These are phyloP conservation scores for Nannizziopsis arthrosporioides DNA, from an alignment of 2,329 filamentous ascomycete genomes.

Conservation along the genomic window DNA sequence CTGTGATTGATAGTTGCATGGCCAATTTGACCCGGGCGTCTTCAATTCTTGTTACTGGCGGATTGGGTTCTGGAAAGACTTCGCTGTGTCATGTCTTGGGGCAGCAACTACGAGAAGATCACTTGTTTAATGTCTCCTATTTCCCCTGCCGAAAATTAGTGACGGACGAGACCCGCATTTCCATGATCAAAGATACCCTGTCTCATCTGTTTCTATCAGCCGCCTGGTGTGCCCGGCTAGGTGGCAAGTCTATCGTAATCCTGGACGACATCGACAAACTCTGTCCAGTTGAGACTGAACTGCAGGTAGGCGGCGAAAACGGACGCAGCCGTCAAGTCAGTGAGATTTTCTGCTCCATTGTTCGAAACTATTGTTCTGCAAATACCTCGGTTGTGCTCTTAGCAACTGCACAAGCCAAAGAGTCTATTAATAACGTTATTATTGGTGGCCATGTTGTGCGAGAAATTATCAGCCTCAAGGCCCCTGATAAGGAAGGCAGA, in stretches of 20 bases:
- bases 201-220: slow-evolving; percentile 76
- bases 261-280: slow-evolving; percentile 88
- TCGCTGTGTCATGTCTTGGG: slow-evolving; percentile 65
- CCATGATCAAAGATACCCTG: slow-evolving; percentile 81
- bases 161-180: slow-evolving; percentile 79
- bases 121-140: slow-evolving; percentile 71
- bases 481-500: slow-evolving; percentile 82
- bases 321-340: slow-evolving; percentile 84
- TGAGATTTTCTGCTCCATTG: slow-evolving; percentile 72
- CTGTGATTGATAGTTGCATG: slow-evolving; percentile 58
- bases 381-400: slow-evolving; percentile 75
- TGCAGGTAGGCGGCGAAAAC: slow-evolving; percentile 89
- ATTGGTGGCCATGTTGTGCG: slow-evolving; percentile 84
- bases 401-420: slow-evolving; percentile 85
- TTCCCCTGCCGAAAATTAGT: slow-evolving; percentile 78
- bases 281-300: slow-evolving; percentile 84
- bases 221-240: slow-evolving; percentile 79
- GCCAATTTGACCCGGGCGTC: slow-evolving; percentile 73
- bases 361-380: slow-evolving; percentile 68
- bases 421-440: slow-evolving; percentile 79
- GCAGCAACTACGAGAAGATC: slow-evolving; percentile 57
- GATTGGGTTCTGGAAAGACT: slow-evolving; percentile 82
- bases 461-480: slow-evolving; percentile 80
- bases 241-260: slow-evolving; percentile 72
- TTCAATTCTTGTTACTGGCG: slow-evolving; percentile 79